These are phyloP conservation scores for Helianthus annuus DNA, from an alignment of 129 eudicot genomes.

Conservation along the genomic window HanXRQr2.0-SUNRISE NC_035435.2:146816912-146817411, in stretches of 20 bases:
- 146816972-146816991: no score
- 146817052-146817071: no score
- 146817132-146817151: constrained; percentile 25
- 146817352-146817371: neutral
- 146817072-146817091: no score
- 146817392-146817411: neutral
- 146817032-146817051: no score
- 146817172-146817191: constrained; percentile 11
- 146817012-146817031: no score
- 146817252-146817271: neutral
- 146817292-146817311: neutral
- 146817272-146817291: neutral
- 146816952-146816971: no score
- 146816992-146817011: no score
- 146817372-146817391: neutral
- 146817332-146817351: neutral
- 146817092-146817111: no score
- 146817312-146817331: neutral
- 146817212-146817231: constrained; percentile 17
- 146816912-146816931: no score
- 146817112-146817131: constrained; percentile 13
- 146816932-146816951: no score
- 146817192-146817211: constrained; percentile 26
- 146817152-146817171: neutral
- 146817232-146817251: constrained; percentile 31